Evolutionary conservation across 2,329 filamentous ascomycete genomes (phyloP).

Genomic region (Hymenoscyphus albidus): DNA sequence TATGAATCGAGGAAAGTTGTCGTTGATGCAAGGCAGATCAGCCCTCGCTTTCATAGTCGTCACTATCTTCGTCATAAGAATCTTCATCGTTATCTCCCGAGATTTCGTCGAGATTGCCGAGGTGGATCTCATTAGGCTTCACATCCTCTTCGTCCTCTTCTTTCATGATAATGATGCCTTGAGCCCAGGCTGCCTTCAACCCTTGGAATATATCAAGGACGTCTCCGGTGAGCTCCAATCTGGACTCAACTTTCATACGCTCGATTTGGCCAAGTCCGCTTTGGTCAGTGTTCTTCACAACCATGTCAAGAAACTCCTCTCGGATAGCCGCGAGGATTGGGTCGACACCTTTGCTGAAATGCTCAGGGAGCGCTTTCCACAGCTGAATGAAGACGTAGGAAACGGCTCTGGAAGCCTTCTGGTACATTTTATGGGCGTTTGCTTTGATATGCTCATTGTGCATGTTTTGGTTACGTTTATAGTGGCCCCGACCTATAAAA

Average conservation of each 20-base stretch:
- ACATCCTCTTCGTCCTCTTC: too few species aligned
- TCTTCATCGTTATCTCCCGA: too few species aligned
- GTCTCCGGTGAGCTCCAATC: background rate
- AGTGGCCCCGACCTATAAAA: background rate
- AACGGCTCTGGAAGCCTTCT: background rate
- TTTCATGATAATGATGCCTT: too few species aligned
- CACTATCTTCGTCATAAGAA: too few species aligned
- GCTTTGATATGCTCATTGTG: background rate
- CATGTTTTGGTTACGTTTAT: background rate
- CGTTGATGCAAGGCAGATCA: too few species aligned
- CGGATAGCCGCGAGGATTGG: background rate
- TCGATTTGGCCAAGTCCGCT: background rate
- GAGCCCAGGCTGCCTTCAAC: too few species aligned
- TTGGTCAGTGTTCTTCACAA: background rate
- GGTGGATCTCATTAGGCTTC: too few species aligned
- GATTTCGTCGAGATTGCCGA: too few species aligned
- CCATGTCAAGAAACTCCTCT: background rate
- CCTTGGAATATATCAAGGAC: too few species aligned
- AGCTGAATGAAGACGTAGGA: background rate
- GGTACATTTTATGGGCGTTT: background rate
- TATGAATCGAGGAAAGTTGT: too few species aligned
- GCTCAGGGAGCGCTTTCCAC: background rate
- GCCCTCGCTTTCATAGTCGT: too few species aligned
- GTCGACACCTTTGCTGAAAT: background rate
- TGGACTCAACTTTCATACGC: background rate